Conservation (phyloP, 768 basidiomycete species). For the Tulasnella sp. region DNA sequence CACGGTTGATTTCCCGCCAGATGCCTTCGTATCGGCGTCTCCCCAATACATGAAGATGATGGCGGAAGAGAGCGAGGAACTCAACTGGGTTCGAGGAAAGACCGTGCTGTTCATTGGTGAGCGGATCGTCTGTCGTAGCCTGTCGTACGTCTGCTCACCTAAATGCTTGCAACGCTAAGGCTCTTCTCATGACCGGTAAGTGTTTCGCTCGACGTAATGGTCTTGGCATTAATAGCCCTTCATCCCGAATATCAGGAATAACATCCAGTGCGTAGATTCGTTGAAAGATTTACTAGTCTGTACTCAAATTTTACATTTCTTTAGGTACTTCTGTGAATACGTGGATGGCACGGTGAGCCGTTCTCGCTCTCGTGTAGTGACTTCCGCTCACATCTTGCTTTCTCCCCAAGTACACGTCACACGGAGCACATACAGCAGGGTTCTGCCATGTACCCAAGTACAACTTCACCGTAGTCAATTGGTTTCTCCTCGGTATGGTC, state of each 20-base stretch:
- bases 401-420: background rate
- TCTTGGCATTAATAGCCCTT: background rate
- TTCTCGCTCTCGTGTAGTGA: background rate
- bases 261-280: background rate
- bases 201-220: background rate
- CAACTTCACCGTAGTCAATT: background rate
- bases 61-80: background rate
- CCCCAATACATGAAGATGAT: constrained; percentile 6
- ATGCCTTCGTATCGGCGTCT: background rate
- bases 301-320: no score
- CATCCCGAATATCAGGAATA: background rate
- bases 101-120: background rate
- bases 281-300: no score
- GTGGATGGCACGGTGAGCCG: background rate
- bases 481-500: constrained; percentile 5
- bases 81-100: background rate
- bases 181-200: constrained; percentile 4
- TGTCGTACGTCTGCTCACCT: background rate
- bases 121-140: no score
- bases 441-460: background rate
- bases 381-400: background rate
- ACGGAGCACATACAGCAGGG: background rate
- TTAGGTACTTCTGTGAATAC: background rate
- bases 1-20: background rate
- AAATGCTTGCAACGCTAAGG: background rate